Evolutionary conservation across 805 yeast genomes (phyloP).

Genomic region (Wickerhamomyces pijperi): DNA sequence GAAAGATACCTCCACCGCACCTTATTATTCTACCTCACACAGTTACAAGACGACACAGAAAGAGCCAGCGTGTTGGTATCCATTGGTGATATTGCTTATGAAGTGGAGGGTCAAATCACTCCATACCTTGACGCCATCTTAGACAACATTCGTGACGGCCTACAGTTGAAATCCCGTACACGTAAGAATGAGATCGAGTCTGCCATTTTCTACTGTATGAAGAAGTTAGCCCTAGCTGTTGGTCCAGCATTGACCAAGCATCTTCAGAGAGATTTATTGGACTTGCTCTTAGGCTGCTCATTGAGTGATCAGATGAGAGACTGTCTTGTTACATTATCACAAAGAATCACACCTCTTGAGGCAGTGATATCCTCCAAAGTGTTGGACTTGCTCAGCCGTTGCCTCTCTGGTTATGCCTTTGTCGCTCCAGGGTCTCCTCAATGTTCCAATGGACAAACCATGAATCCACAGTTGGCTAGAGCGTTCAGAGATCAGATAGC

Average conservation of each 20-base stretch:
- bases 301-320: conserved; percentile 75
- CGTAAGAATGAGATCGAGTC: conserved; percentile 64
- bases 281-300: conserved; percentile 71
- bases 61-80: conserved; percentile 66
- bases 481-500: conserved; percentile 70
- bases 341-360: conserved; percentile 70
- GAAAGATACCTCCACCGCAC: conserved; percentile 74
- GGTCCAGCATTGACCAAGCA: conserved; percentile 92
- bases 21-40: conserved; percentile 64
- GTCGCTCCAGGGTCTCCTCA: conserved; percentile 82
- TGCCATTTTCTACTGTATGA: conserved; percentile 80
- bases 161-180: conserved; percentile 36
- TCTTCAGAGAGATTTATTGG: conserved; percentile 69
- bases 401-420: conserved; percentile 72
- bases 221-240: conserved; percentile 76
- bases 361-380: conserved; percentile 61
- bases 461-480: conserved; percentile 57
- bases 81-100: conserved; percentile 69
- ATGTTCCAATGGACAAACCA: conserved; percentile 24
- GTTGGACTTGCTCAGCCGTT: conserved; percentile 59
- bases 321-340: conserved; percentile 56
- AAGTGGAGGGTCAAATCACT: conserved; percentile 74
- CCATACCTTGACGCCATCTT: conserved; percentile 83
- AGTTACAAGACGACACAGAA: conserved; percentile 67
- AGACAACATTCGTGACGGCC: conserved; percentile 71